A percentile compares a stretch with the other conserved stretches of the same genome.
Conservation (phyloP, 768 basidiomycete species). For the Lactarius sp. region DNA sequence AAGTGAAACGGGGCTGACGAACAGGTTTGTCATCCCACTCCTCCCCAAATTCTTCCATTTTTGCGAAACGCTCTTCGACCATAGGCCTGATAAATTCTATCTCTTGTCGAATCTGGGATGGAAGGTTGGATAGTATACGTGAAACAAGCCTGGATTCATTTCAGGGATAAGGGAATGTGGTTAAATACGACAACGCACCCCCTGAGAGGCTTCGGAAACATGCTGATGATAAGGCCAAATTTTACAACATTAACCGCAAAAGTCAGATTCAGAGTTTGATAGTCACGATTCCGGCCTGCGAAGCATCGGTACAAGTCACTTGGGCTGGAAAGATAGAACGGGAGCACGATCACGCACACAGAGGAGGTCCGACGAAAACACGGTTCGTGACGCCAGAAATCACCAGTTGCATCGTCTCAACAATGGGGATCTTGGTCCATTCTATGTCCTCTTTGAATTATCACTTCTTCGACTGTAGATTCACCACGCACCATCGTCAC, state of each 20-base stretch:
- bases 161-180: background rate
- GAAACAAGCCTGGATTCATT: constrained; percentile 19
- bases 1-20: background rate
- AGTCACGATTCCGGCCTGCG: constrained; percentile 32
- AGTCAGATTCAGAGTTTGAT: constrained; percentile 31
- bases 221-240: constrained; percentile 29
- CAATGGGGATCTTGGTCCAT: constrained; percentile 28
- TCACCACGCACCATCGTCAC: constrained; percentile 18
- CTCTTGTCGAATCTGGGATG: constrained; percentile 13
- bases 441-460: constrained; percentile 29
- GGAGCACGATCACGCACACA: constrained; percentile 29
- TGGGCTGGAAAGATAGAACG: background rate
- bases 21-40: constrained; percentile 30
- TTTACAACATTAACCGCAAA: constrained; percentile 34
- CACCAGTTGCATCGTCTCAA: constrained; percentile 29
- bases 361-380: constrained; percentile 34
- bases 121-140: constrained; percentile 21
- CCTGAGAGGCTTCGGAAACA: constrained; percentile 34
- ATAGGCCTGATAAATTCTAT: constrained; percentile 9
- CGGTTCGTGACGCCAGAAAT: constrained; percentile 32
- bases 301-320: background rate
- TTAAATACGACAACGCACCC: constrained; percentile 31
- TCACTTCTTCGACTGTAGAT: background rate
- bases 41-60: constrained; percentile 24
- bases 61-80: constrained; percentile 26